phyloP scores from a whole-genome alignment of 305 asterid species.

The Nicotiana rustica region DNA sequence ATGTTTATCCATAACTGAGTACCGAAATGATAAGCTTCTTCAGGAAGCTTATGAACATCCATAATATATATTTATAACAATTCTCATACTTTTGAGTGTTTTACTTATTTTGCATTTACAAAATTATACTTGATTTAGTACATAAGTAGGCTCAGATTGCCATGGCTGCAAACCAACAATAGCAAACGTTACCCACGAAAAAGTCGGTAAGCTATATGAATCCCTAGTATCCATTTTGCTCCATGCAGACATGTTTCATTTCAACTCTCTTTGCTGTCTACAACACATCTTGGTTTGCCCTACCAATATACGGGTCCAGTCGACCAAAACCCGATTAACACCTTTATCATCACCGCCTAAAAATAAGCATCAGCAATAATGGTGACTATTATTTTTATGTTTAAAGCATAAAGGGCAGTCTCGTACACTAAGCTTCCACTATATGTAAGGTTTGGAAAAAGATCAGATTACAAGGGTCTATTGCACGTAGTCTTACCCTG shows the following conservation, averaged over 20 bases:
- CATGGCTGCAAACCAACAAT: constrained; percentile 19
- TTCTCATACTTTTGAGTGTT: not conserved
- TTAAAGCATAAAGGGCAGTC: too few relatives aligned
- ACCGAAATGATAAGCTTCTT: too few relatives aligned
- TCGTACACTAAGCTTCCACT: too few relatives aligned
- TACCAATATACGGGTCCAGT: not conserved
- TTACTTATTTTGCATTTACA: not conserved
- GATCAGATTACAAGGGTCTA: too few relatives aligned
- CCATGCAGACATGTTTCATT: too few relatives aligned
- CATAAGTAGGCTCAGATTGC: not conserved
- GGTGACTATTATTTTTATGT: not conserved
- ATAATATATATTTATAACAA: too few relatives aligned
- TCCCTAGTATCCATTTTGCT: too few relatives aligned
- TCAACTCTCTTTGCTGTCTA: too few relatives aligned
- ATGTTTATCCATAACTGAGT: too few relatives aligned
- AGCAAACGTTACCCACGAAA: not conserved
- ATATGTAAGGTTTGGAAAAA: not conserved
- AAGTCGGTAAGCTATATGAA: too few relatives aligned
- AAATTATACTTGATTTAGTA: not conserved
- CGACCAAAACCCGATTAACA: constrained; percentile 6
- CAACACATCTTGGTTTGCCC: not conserved
- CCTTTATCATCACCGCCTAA: constrained; percentile 20
- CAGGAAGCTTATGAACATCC: too few relatives aligned
- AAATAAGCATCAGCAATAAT: not conserved
- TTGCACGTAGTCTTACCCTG: too few relatives aligned